Evolutionary conservation across 352 stramenopile species (phyloP).

Genomic region (Sclerospora graminicola): DNA sequence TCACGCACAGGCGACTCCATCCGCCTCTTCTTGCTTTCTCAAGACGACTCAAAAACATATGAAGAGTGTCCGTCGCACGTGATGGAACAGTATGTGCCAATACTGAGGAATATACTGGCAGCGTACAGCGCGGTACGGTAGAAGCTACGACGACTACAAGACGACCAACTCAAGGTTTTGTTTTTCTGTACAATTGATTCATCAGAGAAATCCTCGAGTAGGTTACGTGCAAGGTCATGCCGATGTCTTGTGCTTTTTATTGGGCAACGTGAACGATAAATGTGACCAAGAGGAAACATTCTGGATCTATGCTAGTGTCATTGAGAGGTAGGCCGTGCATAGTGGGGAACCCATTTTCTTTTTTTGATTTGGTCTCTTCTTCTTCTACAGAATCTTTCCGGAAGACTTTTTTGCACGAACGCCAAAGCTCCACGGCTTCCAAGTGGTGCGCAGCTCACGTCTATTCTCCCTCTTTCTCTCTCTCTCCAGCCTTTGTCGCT

Average conservation of each 20-base stretch:
- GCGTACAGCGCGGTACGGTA: constrained; percentile 44
- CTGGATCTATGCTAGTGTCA: constrained; percentile 62
- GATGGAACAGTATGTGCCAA: constrained; percentile 20
- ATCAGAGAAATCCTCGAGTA: constrained; percentile 54
- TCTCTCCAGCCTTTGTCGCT: no score
- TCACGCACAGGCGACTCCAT: constrained; percentile 44
- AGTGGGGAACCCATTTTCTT: no score
- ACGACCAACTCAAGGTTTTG: not conserved
- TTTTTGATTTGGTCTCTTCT: no score
- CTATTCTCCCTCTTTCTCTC: not conserved
- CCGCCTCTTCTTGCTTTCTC: constrained; percentile 34
- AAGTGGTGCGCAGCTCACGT: constrained; percentile 28
- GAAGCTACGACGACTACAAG: not conserved
- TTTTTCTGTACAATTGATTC: not conserved
- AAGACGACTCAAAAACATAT: not conserved
- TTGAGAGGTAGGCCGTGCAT: constrained; percentile 40
- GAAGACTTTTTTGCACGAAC: constrained; percentile 61
- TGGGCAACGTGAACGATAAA: constrained; percentile 32
- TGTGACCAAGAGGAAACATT: constrained; percentile 48
- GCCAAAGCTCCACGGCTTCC: constrained; percentile 64
- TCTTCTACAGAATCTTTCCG: constrained; percentile 38
- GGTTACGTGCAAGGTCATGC: constrained; percentile 69
- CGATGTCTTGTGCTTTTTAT: constrained; percentile 58
- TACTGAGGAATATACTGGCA: constrained; percentile 43
- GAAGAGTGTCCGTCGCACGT: constrained; percentile 16